These are phyloP conservation scores for Hortaea sp. DNA, from an alignment of 2,329 filamentous ascomycete genomes.

Conservation along the genomic window DNA sequence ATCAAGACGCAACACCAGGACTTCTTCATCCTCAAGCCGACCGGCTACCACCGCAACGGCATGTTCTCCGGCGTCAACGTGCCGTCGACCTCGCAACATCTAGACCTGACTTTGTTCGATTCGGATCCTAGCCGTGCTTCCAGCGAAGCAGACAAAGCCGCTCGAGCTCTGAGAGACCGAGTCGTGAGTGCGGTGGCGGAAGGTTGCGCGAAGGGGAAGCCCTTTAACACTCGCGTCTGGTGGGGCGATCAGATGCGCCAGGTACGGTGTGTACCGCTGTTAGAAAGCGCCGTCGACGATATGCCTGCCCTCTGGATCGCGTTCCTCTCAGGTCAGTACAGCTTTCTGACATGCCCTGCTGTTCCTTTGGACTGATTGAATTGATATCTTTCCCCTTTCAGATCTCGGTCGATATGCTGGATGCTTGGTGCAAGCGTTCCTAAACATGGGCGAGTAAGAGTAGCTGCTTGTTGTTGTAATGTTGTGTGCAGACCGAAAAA, in stretches of 20 bases:
- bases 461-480: not conserved
- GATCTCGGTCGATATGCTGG: conserved; percentile 6
- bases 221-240: conserved; percentile 5
- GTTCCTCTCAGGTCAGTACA: conserved; percentile 5
- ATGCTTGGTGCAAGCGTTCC: conserved; percentile 3
- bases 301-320: conserved; percentile 3
- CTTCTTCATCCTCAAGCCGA: conserved; percentile 17
- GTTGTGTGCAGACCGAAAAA: too few relatives aligned
- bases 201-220: not conserved
- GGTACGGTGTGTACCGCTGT: conserved; percentile 4
- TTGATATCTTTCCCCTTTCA: not conserved
- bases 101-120: conserved; percentile 8
- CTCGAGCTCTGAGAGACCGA: conserved; percentile 5
- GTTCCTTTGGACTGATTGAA: not conserved
- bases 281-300: conserved; percentile 1
- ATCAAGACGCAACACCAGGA: conserved; percentile 16
- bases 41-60: conserved; percentile 11
- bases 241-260: conserved; percentile 6
- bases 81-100: conserved; percentile 13
- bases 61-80: conserved; percentile 11
- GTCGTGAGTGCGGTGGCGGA: conserved; percentile 3
- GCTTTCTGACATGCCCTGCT: not conserved
- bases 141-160: conserved; percentile 1
- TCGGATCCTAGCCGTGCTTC: not conserved
- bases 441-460: not conserved